phyloP scores from a whole-genome alignment of 176 grass and related monocot species.

The Oryza officinalis region DNA sequence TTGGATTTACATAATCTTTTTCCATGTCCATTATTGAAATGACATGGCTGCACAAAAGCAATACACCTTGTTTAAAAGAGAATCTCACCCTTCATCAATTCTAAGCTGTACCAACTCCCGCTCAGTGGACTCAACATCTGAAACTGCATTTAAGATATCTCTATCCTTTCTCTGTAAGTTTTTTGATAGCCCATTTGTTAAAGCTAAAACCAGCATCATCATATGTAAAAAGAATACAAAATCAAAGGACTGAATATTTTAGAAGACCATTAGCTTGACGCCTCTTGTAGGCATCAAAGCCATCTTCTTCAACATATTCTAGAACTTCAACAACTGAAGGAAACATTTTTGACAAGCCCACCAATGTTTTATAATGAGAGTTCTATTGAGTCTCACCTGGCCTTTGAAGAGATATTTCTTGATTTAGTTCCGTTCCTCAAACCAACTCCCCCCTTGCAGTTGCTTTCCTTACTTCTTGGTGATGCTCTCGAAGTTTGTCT shows the following conservation, averaged over 20 bases:
- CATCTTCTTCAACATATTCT: conserved; percentile 1
- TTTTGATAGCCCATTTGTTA: conserved; percentile 1
- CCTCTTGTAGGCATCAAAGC: neutral
- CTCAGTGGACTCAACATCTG: neutral
- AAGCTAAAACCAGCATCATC: neutral
- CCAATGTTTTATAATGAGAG: neutral
- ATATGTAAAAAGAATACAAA: neutral
- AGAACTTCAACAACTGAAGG: neutral
- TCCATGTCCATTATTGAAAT: neutral
- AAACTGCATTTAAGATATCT: neutral
- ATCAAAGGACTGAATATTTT: neutral
- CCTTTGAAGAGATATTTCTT: neutral
- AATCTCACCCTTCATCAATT: neutral
- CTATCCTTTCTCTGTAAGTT: neutral
- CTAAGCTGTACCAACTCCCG: neutral
- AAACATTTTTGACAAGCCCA: conserved; percentile 10
- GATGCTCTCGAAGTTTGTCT: neutral
- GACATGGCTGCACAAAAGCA: neutral
- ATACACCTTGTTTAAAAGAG: neutral
- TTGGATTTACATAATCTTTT: neutral
- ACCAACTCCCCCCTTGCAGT: neutral
- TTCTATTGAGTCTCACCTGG: neutral
- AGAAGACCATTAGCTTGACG: neutral
- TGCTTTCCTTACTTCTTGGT: too few species aligned
- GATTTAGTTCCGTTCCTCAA: neutral